Percentiles rank a stretch among this genome's conserved stretches.
phyloP scores from a whole-genome alignment of 768 basidiomycete genomes.

The Heimioporus sp. region DNA sequence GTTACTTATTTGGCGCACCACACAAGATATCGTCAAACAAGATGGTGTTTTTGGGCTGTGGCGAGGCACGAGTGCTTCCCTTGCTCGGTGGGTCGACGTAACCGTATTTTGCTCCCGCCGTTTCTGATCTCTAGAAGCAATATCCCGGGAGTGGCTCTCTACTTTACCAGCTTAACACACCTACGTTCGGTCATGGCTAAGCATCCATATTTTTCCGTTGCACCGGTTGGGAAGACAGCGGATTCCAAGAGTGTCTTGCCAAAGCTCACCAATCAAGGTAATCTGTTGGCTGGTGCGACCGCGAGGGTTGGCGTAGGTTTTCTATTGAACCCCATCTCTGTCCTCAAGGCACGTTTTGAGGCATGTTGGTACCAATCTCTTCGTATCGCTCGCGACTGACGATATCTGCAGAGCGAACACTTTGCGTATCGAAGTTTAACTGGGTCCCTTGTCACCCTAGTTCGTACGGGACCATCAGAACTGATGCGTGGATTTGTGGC shows the following conservation, averaged over 20 bases:
- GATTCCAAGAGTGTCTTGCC: conserved; percentile 56
- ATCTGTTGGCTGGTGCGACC: conserved; percentile 82
- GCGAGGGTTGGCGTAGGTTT: conserved; percentile 81
- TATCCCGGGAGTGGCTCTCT: conserved; percentile 89
- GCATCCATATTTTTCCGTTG: conserved; percentile 63
- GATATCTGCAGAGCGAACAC: conserved; percentile 61
- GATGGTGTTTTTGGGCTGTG: conserved; percentile 77
- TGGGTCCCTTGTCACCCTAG: conserved; percentile 56
- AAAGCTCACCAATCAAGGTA: conserved; percentile 71
- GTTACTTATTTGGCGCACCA: conserved; percentile 46
- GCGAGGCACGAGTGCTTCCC: conserved; percentile 83
- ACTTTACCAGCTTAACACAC: conserved; percentile 85
- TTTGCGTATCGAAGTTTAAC: conserved; percentile 66
- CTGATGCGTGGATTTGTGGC: conserved; percentile 84
- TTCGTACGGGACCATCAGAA: conserved; percentile 73
- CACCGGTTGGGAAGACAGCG: conserved; percentile 14
- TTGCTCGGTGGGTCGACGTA: conserved; percentile 52
- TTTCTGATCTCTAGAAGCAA: conserved; percentile 50
- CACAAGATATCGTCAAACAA: conserved; percentile 54
- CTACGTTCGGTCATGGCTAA: conserved; percentile 74
- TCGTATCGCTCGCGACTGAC: neutral
- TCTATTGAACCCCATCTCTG: conserved; percentile 84
- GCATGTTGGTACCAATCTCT: conserved; percentile 38
- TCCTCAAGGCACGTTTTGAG: conserved; percentile 92
- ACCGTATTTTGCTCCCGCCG: neutral